Base-by-base conservation (phyloP, 768 basidiomycete genomes). In the Tricholoma matsutake region DNA sequence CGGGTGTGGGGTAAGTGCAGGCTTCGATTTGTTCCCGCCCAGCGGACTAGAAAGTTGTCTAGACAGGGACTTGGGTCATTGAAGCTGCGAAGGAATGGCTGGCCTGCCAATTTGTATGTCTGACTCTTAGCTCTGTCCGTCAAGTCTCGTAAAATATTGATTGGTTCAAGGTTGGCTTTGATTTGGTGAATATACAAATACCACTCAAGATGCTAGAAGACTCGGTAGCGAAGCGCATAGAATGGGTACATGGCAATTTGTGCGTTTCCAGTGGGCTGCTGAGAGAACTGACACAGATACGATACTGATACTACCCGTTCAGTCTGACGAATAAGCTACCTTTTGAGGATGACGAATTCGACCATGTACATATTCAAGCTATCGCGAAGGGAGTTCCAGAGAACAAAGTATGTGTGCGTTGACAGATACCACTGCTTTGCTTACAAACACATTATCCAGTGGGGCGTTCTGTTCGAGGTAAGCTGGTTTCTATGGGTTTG, bases 231-330 rank as follows among this genome's bases (percentile, higher is more conserved):
- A 71, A 73, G 3, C 85, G 90, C 22, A 81, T 92, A 71, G 74
- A 78, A 65, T 92, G 89, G 89, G 76, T 81, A 22, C 86, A 91
- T 65, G 89, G 90, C 37, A 92, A 92, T 67, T 90, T 92, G 91
- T 91, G 70, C 39, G 74, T 68, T 28, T 13, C 54, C 45, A 11
- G 14, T 54, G 4, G 25, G 41, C 18, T 14, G 45, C 28, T 39
- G 32, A 58, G 25, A 47, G 25, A 47, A 49, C 43, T 54, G 54
- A 3, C 32, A 34, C 3, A 32, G 51, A 47, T 55, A 64, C 39
- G 51, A 47, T 55, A 64, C 39, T 49, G 29, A 35, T 29, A 16
- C 25, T n/a, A 20, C 16, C 63, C 14, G 57, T 56, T 13, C 63
- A 92, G 90, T 71, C 73, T 92, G 65, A 89, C 89, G 52, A 89